A percentile compares a stretch with the other conserved stretches of the same genome.
phyloP scores from a whole-genome alignment of 2,329 filamentous ascomycete species.

The Fusarium pilosicola region DNA sequence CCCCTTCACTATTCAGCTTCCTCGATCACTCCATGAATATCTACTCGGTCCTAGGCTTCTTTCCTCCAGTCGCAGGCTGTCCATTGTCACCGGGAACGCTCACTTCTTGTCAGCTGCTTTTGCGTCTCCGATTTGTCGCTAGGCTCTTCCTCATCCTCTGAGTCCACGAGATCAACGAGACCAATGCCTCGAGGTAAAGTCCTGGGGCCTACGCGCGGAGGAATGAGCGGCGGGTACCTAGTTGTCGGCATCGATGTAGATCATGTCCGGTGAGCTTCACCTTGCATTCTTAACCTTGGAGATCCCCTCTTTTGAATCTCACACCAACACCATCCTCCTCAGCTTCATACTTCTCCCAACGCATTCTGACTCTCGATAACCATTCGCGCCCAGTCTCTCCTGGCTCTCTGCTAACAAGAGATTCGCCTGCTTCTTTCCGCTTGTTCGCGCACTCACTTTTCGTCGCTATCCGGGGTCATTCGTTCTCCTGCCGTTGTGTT shows the following conservation, averaged over 20 bases:
- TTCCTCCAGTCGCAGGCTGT: background rate
- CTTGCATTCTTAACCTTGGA: too few species aligned
- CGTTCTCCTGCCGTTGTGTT: too few species aligned
- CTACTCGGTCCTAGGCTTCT: background rate
- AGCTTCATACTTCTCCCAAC: too few species aligned
- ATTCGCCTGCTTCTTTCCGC: too few species aligned
- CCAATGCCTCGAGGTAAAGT: background rate
- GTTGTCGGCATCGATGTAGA: background rate
- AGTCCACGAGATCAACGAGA: fast-evolving
- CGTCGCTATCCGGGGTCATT: too few species aligned
- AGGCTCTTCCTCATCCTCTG: background rate
- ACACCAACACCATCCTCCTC: too few species aligned
- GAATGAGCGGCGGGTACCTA: background rate
- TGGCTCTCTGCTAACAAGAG: too few species aligned
- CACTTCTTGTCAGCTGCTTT: background rate
- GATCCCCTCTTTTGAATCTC: too few species aligned
- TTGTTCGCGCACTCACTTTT: too few species aligned
- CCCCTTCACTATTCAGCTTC: background rate
- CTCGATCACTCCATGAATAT: fast-evolving
- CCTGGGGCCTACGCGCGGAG: background rate
- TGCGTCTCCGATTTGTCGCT: background rate
- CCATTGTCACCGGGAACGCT: fast-evolving
- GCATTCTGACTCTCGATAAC: too few species aligned
- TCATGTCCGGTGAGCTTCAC: too few species aligned
- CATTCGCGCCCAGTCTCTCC: too few species aligned